Conservation (phyloP, 2,329 filamentous ascomycete genomes). For the Pestalotiopsis sp. region DNA sequence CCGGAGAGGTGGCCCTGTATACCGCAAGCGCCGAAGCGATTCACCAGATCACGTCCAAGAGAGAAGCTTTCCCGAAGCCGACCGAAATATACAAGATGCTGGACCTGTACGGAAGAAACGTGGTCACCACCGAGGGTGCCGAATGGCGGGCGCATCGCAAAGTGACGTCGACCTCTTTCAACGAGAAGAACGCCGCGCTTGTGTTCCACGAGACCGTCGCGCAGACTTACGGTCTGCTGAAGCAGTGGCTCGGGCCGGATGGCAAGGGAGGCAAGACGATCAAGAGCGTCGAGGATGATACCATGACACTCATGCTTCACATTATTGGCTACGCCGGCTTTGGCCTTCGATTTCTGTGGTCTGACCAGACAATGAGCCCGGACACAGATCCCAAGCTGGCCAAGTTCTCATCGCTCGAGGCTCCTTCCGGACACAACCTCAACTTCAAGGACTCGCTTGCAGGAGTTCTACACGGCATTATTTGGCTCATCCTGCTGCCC, state of each 20-base stretch:
- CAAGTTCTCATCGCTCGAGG: slow-evolving; percentile 48
- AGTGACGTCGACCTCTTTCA: slow-evolving; percentile 72
- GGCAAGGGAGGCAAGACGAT: slow-evolving; percentile 50
- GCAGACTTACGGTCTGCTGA: slow-evolving; percentile 66
- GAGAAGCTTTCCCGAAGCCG: slow-evolving; percentile 74
- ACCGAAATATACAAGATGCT: slow-evolving; percentile 60
- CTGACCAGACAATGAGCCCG: slow-evolving; percentile 57
- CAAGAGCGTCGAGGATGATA: slow-evolving; percentile 60
- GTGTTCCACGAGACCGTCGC: slow-evolving; percentile 65
- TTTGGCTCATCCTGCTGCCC: slow-evolving; percentile 64
- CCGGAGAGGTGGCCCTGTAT: slow-evolving; percentile 53
- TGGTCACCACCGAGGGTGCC: slow-evolving; percentile 70
- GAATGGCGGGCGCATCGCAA: slow-evolving; percentile 76
- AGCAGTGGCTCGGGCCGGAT: slow-evolving; percentile 54
- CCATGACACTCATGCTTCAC: slow-evolving; percentile 63
- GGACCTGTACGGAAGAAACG: slow-evolving; percentile 71
- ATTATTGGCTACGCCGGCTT: slow-evolving; percentile 72
- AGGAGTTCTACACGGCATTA: slow-evolving; percentile 63
- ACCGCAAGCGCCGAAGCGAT: slow-evolving; percentile 68
- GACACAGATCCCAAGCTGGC: slow-evolving; percentile 46
- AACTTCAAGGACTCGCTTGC: slow-evolving; percentile 67
- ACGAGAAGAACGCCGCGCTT: slow-evolving; percentile 72
- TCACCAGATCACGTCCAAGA: slow-evolving; percentile 64
- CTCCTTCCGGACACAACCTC: slow-evolving; percentile 59
- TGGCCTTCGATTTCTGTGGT: slow-evolving; percentile 63